These are phyloP conservation scores for Rosa chinensis DNA, from an alignment of 306 rosid species.

Conservation along the genomic window DNA sequence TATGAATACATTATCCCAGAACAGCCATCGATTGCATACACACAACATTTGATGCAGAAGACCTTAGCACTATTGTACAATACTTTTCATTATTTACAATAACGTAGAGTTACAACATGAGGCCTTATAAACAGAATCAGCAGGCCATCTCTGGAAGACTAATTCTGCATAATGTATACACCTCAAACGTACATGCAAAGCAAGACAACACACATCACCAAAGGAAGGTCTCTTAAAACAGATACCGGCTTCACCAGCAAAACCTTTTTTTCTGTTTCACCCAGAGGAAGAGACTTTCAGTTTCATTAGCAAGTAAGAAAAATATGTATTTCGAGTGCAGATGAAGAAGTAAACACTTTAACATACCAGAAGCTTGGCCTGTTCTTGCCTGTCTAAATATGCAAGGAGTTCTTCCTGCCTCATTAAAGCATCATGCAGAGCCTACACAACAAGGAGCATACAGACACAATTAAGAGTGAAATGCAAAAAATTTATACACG, in stretches of 20 bases:
- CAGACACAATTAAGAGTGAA: conserved; percentile 13
- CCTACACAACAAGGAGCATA: conserved; percentile 43
- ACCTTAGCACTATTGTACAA: neutral
- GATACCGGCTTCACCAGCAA: conserved; percentile 55
- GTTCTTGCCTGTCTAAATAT: conserved; percentile 66
- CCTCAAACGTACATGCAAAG: conserved; percentile 16
- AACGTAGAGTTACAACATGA: neutral
- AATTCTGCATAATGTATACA: neutral
- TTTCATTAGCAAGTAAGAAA: conserved; percentile 15
- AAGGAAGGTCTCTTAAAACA: conserved; percentile 34
- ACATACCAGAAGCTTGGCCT: conserved; percentile 52
- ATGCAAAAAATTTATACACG: neutral
- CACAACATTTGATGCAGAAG: neutral
- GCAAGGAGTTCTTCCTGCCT: conserved; percentile 90
- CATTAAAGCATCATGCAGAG: conserved; percentile 77
- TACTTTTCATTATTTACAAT: neutral
- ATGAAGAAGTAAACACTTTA: conserved; percentile 2
- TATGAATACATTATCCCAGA: neutral
- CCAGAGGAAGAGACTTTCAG: conserved; percentile 20
- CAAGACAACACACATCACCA: neutral
- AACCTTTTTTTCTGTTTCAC: conserved; percentile 50
- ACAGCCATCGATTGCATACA: neutral
- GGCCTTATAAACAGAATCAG: neutral
- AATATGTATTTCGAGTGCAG: conserved; percentile 1
- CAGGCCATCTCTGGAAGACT: neutral